Base-by-base conservation (phyloP, 2,329 filamentous ascomycete genomes). In the Cercospora berteroae region DNA sequence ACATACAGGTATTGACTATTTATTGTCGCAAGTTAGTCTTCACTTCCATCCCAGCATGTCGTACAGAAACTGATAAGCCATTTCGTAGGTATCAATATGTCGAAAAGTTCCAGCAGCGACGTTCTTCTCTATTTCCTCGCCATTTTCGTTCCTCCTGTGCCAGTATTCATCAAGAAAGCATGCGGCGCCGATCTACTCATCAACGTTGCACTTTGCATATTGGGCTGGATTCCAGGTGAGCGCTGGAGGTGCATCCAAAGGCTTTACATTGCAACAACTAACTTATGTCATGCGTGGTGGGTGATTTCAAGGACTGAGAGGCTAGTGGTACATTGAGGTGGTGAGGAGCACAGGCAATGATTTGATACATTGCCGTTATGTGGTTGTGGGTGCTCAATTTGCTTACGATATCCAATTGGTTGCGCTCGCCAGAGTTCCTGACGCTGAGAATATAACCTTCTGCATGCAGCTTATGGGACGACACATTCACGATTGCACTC, bases 141-240 rank as follows among this genome's bases (percentile, higher is more conserved):
- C 84, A 84, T 96, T 84, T 85, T 96, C 83, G 87, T 96, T 72
- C 93, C 93, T 62, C 93, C 93, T 78, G 83, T 96, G 59, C 92
- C 92, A 83, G 93, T 96, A 78, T 93, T 96, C 85, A 88, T 96
- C 72, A 92, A 96, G 87, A 87, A 89, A 72, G 93, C 93, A 75
- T 96, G 93, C 82, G 89, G 89, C 78, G 87, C 88, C 73, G 90
- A 95, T 79, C 84, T 96, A 77, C 83, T 94, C 81, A 94, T 96
- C 86, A 95, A 95, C 88, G 92, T 95, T 81, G 85, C 92, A 77
- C 84, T 96, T 80, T 94, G 91, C 73, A 87, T 92, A 74, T 83
- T 93, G 73, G 88, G 86, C 80, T 89, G 87, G 80, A 69, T 77
- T 39, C 75, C 73, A 23, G 69, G 63, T 6, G 29, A 18, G 55